Evolutionary conservation across 371 early-diverging fungal species (phyloP), one percentile per base, ranked within the genome.

Genomic region (Syncephalis plumigaleata): DNA sequence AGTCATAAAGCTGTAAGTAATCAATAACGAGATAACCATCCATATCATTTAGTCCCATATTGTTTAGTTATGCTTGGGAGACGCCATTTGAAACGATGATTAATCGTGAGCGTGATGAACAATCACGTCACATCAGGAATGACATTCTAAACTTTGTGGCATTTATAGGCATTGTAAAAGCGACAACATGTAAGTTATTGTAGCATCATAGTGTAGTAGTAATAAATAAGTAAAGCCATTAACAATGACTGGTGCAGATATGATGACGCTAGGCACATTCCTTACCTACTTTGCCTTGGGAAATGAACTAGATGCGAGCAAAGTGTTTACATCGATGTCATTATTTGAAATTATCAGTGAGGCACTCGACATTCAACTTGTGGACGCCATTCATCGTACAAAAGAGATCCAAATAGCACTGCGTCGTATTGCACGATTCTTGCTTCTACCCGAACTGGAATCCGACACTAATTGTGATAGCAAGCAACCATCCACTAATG

Each of bases 81-180:
- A 39, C 49, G 2, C 61, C 66, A n/a, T 70, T 75, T 55, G 39
- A 61, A 45, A 40, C 51, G 18, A 55, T 54, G 39, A 57, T 82
- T 9, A 61, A 65, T 36, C 66, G 66, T 11, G 63, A 84, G 15
- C 69, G 89, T 1, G 71, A 71, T n/a, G 47, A 54, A 44, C 78
- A 79, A 52, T 48, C 77, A 23, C 47, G 47, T 9, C 22, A 31
- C 11, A 4, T 31, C 7, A 31, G 11, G 11, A 31, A 31, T 7
- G 31, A 4, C 4, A 11, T 31, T 7, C 31, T 31, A 31, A 31
- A 31, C 11, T 4, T 31, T 7, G 11, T 31, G 11, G 31, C 7
- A 31, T 31, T 31, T 31, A 31, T 31, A 7, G 11, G 31, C 11
- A 31, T 31, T 7, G 11, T 31, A 31, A 31, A 31, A 31, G 31